Evolutionary conservation across 108 stramenopile species (phyloP), one percentile per base, ranked within the genome.

Genomic region (Nitzschia putrida): DNA sequence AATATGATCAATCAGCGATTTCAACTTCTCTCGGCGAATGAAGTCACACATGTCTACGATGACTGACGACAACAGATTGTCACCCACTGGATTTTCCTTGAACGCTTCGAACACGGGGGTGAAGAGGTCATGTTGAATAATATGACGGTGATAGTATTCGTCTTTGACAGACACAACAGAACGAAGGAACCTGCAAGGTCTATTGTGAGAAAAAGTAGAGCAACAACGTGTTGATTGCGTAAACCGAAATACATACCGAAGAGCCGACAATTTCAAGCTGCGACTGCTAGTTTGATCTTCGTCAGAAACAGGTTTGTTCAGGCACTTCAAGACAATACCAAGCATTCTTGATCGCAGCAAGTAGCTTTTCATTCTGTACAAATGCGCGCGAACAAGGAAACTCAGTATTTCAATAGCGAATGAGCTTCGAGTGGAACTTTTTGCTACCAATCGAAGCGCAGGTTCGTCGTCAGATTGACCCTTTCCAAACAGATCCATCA

Each of bases 31-130:
- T 9, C 64, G 69, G 51, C 85, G 83, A 26, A 95, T 91, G 58
- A 81, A 95, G 72, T 95, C 93, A 54, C 89, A 90, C 80, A 95
- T 92, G 71, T 91, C 93, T 1, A 95, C 79, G 50, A 91, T 84
- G 11, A 91, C 84, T 0, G 90, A 91, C 10, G 89, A 89, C 20
- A 95, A 76, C 16, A 95, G 78, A 54, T 95, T 90, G 73, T 88
- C 83, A 3, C 93, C 93, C 24, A 92, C 88, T 43, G 90, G 88
- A 57, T 79, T 81, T n/a, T 79, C 73, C 18, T 91, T 86, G 61
- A 95, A 91, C 3, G 88, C 72, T 16, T 90, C 88, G 57, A 95
- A 95, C 10, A 95, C 91, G 5, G 89, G 93, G n/a, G 79, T 71
- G 66, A 95, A 95, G 20, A 95, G 71, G 57, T 92, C 78, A 58